Evolutionary conservation across 129 eudicot genomes (phyloP), one percentile per base, ranked within the genome.

Genomic region (Dittrichia graveolens): DNA sequence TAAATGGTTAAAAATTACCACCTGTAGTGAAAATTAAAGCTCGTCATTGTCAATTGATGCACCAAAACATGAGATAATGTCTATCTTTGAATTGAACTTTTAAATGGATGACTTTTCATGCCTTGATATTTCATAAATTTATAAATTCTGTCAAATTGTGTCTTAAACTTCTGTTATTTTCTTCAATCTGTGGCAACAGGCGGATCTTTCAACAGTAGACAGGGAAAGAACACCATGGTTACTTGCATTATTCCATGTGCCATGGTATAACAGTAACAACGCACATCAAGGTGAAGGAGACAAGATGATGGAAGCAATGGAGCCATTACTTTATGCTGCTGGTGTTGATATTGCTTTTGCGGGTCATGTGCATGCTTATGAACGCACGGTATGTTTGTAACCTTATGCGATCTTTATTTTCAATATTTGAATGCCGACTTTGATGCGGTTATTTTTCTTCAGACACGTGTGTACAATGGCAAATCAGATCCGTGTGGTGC

Each of bases 291-390:
- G 91, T 72, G 97, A 90, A 84, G 98, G 95, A 8, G 88, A 87
- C 62, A 24, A 69, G 67, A 94, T 94, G 98, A 94, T 82, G 98
- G 69, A 84, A 71, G 79, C 88, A 45, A 84, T 94, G 95, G 98
- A 94, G 69, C 93, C 89, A 2, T 79, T 94, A 84, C 85, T 94
- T 37, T 54, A 90, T 78, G 89, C 87, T 71, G 98, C 98, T 82
- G 95, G 98, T 78, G 97, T 83, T 11, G 98, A 94, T 91, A 71
- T 94, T 39, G 85, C 88, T 68, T 72, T 89, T 65, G 87, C 97
- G 15, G 98, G 98, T 69, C 98, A 94, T 71, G 98, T 94, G 57
- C 98, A 90, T 86, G 98, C 98, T 72, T 94, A 94, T 79, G 98
- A 94, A 68, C 95, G 98, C 82, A 63, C 96, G 84, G 98, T 94